phyloP scores from a whole-genome alignment of 441 rosid species.

The Capsella rubella region DNA sequence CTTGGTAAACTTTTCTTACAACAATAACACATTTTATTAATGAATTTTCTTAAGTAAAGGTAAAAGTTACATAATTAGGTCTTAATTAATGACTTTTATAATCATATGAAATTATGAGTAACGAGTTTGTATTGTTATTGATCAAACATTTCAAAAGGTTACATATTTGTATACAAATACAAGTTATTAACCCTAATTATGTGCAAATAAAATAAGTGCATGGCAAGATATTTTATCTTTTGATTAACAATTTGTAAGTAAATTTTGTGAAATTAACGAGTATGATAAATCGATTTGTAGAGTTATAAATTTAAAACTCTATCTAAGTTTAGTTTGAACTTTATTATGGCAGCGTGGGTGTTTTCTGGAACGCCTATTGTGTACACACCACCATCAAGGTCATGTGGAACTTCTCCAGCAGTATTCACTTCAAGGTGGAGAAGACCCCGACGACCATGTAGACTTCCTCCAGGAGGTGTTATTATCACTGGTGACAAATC shows the following conservation, averaged over 20 bases:
- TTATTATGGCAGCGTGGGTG: background rate
- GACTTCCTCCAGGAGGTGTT: slow-evolving; percentile 22
- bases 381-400: slow-evolving; percentile 20
- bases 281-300: background rate
- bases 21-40: background rate
- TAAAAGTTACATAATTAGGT: background rate
- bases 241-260: background rate
- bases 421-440: slow-evolving; percentile 3
- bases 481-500: slow-evolving; percentile 10
- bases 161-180: background rate
- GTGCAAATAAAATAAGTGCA: background rate
- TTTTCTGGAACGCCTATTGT: background rate
- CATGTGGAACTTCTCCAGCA: slow-evolving; percentile 37
- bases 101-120: background rate
- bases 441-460: slow-evolving; percentile 13
- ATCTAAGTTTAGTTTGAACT: background rate
- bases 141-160: background rate
- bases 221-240: background rate
- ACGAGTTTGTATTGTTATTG: background rate
- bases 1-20: background rate
- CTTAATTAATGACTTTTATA: background rate
- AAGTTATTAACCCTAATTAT: too few species aligned
- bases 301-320: background rate
- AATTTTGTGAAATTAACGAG: background rate
- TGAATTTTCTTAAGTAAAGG: background rate